Base-by-base conservation (phyloP, 2,329 filamentous ascomycete genomes). In the Penicillium sp. region DNA sequence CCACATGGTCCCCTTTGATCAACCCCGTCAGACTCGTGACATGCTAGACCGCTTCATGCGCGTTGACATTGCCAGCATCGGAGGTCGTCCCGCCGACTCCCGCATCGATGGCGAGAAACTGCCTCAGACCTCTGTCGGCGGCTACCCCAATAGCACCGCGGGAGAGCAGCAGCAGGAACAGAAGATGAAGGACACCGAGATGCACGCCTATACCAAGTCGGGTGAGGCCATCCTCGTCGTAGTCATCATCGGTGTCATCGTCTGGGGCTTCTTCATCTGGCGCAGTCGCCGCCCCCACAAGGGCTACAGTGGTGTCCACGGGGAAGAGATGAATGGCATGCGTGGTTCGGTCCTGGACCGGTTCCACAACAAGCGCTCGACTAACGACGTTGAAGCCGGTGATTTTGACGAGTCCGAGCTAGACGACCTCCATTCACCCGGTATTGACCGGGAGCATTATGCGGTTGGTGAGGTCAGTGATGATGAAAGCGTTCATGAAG, bases 1-100 rank as follows among this genome's bases (percentile, higher is more conserved):
- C 43, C 93, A 98, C 71, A 98, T 98, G 93, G 93, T 98, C 1
- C 95, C 93, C 0, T 97, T 93, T 65, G 92, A 98, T 70, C 88
- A 87, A 61, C 86, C 92, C 1, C 84, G 89, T 42, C 86, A 90
- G 53, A 87, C 85, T 18, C 83, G 92, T 54, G 93, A 97, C 68
- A 98, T 98, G 93, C 83, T 98, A 13, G 92, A 98, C 71, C 87
- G 93, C 35, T 95, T 98, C 73, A 89, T 97, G 80, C 82, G 83
- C 42, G 89, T 98, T 35, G 90, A 97, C 66, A 95, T 97, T 58
- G 87, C 82, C 60, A 86, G 81, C 64, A 95, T 96, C 57, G 92
- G 92, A 50, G 91, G 89, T 44, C 74, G 76, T 44, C 89, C 90
- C 0, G 81, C 84, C 1, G 87, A 95, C 68, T 90, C 85, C 50